Evolutionary conservation across 352 stramenopile genomes (phyloP), one percentile per base, ranked within the genome.

Genomic region (Phytophthora pinifolia): DNA sequence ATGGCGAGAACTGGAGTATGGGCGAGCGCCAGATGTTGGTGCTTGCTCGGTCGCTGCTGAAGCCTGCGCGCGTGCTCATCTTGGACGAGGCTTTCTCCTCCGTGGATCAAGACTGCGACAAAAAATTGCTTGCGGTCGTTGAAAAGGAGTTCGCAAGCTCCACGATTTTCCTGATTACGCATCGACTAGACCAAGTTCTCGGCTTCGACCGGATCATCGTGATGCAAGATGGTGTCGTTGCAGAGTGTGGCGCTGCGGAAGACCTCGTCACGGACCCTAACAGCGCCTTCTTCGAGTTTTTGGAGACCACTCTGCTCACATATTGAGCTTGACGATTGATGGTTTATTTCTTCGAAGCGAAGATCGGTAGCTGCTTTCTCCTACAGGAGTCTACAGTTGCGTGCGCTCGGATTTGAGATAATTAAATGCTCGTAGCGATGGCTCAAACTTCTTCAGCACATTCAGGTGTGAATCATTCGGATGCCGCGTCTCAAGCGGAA

Each of bases 21-120:
- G 97, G 97, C 13, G 92, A 99, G 71, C 70, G 96, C 0, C 96
- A 99, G 74, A 85, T 99, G 48, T 67, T 99, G n/a, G 97, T 90
- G 45, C 62, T 99, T 35, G 94, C 86, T 37, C 69, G 96, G 25
- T 91, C 93, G 6, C 70, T 98, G 29, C 58, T 98, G 6, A 75
- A 83, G 8, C 82, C 96, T 39, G 86, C 89, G 3, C 92, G 92
- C 10, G 89, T 98, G 22, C 65, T 99, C 10, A 76, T 98, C 20
- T 51, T 99, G 34, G 80, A 90, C 36, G 80, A 90, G 31, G 64
- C 73, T 0, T 89, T 83, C 10, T 81, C 76, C 0, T 72, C 77
- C 17, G 69, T 88, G 15, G 74, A 83, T 22, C 59, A 74, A 48
- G 58, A 71, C 29, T 75, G 59, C 14, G 88, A 97, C 66, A 52